Percentiles rank a stretch among this genome's conserved stretches.
Conservation (phyloP, 2,329 filamentous ascomycete genomes). For the Didymella glomerata region DNA sequence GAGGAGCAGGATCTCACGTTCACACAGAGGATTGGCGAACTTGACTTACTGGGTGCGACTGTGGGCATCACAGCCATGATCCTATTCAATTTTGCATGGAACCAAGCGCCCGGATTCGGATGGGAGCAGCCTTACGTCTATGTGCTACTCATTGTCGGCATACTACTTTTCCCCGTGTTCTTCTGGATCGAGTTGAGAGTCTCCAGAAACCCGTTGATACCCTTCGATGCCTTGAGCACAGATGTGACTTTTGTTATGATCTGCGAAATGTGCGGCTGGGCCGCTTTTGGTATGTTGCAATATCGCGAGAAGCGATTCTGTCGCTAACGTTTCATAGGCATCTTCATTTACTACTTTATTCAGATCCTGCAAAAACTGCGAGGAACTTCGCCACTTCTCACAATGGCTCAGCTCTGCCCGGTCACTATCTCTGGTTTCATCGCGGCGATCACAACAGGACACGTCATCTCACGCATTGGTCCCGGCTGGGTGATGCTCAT, state of each 20-base stretch:
- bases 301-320: too few relatives aligned
- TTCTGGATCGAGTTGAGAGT: slow-evolving; percentile 60
- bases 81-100: slow-evolving; percentile 73
- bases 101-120: slow-evolving; percentile 67
- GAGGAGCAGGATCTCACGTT: slow-evolving; percentile 23
- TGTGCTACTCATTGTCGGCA: slow-evolving; percentile 64
- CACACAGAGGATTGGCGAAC: slow-evolving; percentile 40
- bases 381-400: slow-evolving; percentile 37
- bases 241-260: slow-evolving; percentile 65
- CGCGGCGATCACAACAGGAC: slow-evolving; percentile 45
- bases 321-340: slow-evolving; percentile 21
- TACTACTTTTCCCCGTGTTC: slow-evolving; percentile 64
- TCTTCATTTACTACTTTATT: slow-evolving; percentile 46
- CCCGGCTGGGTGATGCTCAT: slow-evolving; percentile 46
- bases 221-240: slow-evolving; percentile 60
- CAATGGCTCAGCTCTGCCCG: slow-evolving; percentile 39
- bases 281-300: slow-evolving; percentile 41
- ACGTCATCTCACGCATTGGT: slow-evolving; percentile 40
- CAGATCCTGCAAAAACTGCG: slow-evolving; percentile 40
- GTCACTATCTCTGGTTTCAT: slow-evolving; percentile 40
- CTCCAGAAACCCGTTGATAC: slow-evolving; percentile 64
- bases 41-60: slow-evolving; percentile 57
- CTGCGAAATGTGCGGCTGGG: slow-evolving; percentile 58
- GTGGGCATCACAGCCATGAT: slow-evolving; percentile 63
- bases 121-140: slow-evolving; percentile 67